Evolutionary conservation across 2,329 filamentous ascomycete species (phyloP), one percentile per base, ranked within the genome.

Genomic region (Fusarium nelsonii): DNA sequence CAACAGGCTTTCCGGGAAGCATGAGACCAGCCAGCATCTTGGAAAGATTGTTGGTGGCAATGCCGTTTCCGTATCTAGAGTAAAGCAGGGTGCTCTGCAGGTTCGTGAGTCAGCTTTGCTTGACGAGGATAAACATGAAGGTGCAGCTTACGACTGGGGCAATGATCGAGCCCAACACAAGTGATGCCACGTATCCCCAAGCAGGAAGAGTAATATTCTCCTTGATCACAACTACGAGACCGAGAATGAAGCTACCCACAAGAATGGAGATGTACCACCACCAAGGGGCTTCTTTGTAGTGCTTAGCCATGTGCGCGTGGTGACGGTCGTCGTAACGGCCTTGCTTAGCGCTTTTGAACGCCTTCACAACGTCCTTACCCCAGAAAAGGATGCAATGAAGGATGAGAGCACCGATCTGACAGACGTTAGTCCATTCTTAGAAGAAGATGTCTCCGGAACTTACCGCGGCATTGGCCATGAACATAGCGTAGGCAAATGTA

Each of bases 401-500:
- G 30, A 88, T 77, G 26, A 88, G 73, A 7, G 86, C 87, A 3
- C 86, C 86, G 49, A 88, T 88, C 81, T 85, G 60, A 4, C 9
- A n/a, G 34, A 26, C 3, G 16, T 61, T n/a, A 57, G 12, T 3
- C 45, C 32, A 0, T 6, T 4, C 14, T 14, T 14, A 1, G 7
- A 9, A 14, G 3, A 16, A 1, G 4, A 9, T 11, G 14, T 3
- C 3, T n/a, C 1, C 6, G 14, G 20, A 14, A 80, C 83, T 74
- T 77, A 85, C 83, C 33, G 86, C 85, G 64, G 84, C 83, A 74
- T 88, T 87, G 3, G 85, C 84, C 78, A 87, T 87, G 63, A 88
- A 83, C 78, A 88, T 80, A 3, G 82, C 77, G 44, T 83, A 87
- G 0, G 84, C 85, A 67, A 87, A 87, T 1, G 75, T 80, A 2